Evolutionary conservation across 2,329 filamentous ascomycete species (phyloP).

Genomic region (Paecilomyces variotii): DNA sequence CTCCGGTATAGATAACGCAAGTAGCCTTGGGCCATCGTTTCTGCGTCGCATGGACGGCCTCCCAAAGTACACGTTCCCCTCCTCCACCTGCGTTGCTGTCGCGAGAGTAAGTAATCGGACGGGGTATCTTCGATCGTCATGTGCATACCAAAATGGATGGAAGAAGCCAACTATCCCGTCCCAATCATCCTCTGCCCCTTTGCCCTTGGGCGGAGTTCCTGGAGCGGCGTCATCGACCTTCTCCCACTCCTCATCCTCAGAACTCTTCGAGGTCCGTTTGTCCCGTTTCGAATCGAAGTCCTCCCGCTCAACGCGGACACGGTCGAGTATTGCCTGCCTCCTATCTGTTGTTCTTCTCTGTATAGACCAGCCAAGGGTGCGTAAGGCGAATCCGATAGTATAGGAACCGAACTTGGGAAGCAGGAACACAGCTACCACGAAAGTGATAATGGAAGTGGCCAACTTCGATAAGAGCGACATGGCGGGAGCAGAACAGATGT

Average conservation of each 20-base stretch:
- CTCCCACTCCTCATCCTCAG: conserved; percentile 61
- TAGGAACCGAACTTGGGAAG: conserved; percentile 26
- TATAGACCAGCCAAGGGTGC: conserved; percentile 52
- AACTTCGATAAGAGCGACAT: conserved; percentile 28
- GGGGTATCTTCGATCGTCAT: conserved; percentile 1
- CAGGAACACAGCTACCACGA: conserved; percentile 25
- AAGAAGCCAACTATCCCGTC: conserved; percentile 89
- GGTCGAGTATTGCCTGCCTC: conserved; percentile 45
- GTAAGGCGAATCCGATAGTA: conserved; percentile 28
- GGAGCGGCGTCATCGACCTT: conserved; percentile 51
- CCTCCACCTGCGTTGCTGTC: conserved; percentile 86
- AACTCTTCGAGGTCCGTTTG: conserved; percentile 18
- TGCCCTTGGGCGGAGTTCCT: conserved; percentile 38
- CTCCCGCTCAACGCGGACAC: conserved; percentile 39
- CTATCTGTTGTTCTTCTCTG: conserved; percentile 57
- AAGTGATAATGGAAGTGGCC: conserved; percentile 22
- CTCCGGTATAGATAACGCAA: conserved; percentile 90
- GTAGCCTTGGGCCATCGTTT: conserved; percentile 79
- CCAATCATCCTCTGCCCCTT: conserved; percentile 54
- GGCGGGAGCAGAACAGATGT: conserved; percentile 8
- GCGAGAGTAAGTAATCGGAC: conserved; percentile 2
- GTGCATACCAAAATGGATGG: conserved; percentile 81
- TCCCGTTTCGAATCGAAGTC: conserved; percentile 19
- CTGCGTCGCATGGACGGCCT: conserved; percentile 85
- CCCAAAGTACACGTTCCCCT: conserved; percentile 93